phyloP scores from a whole-genome alignment of 192 early-diverging fungal genomes.

The Linnemannia zychae region DNA sequence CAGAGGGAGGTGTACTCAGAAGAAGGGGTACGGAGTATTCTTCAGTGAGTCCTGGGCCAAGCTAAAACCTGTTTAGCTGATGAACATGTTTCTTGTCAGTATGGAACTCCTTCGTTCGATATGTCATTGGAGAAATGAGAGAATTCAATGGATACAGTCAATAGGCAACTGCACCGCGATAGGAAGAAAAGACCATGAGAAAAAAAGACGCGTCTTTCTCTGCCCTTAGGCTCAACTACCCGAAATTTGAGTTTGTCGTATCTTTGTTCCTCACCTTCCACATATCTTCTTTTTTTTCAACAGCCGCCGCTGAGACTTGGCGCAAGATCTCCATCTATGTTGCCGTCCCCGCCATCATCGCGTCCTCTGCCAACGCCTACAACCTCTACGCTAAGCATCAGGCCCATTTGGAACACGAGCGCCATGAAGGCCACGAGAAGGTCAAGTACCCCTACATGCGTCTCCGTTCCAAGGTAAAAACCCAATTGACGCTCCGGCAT shows the following conservation, averaged over 20 bases:
- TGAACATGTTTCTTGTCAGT: not conserved
- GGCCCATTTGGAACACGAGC: constrained; percentile 37
- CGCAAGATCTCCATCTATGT: constrained; percentile 49
- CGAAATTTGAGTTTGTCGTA: not conserved
- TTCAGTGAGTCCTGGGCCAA: not conserved
- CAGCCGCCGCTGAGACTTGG: constrained; percentile 43
- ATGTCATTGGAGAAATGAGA: not conserved
- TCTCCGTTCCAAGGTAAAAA: constrained; percentile 45
- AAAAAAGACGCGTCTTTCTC: not conserved
- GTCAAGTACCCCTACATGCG: constrained; percentile 44
- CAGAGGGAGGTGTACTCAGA: not conserved
- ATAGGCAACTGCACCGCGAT: not conserved
- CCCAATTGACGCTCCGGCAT: too few species aligned
- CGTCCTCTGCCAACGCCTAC: constrained; percentile 31
- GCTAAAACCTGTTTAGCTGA: not conserved
- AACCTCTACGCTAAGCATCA: constrained; percentile 40
- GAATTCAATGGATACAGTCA: not conserved
- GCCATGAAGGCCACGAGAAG: constrained; percentile 29
- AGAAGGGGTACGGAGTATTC: not conserved
- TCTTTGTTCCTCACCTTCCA: not conserved
- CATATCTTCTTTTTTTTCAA: not conserved
- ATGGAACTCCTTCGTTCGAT: not conserved
- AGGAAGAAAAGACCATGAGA: not conserved
- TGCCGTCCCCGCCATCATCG: constrained; percentile 21
- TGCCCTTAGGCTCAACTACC: not conserved